Evolutionary conservation across 768 basidiomycete species (phyloP).

Genomic region (Pisolithus sp.): DNA sequence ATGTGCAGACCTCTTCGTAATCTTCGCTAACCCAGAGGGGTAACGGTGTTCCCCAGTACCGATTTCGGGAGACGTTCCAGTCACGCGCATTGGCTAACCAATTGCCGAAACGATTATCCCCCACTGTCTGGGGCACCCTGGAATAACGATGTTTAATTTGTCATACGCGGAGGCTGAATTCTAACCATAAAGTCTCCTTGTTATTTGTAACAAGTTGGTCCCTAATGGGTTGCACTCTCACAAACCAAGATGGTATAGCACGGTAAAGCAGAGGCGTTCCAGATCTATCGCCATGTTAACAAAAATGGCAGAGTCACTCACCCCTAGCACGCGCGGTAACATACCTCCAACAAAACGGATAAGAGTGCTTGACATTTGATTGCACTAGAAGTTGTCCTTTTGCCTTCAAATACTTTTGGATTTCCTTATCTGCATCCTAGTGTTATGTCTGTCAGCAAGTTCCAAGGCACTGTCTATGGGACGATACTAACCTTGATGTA

Average conservation of each 20-base stretch:
- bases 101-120: conserved; percentile 90
- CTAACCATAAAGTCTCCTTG: conserved; percentile 80
- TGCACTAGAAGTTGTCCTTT: conserved; percentile 86
- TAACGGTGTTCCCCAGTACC: conserved; percentile 98
- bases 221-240: conserved; percentile 77
- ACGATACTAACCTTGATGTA: conserved; percentile 70
- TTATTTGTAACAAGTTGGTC: conserved; percentile 90
- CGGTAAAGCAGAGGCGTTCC: conserved; percentile 94
- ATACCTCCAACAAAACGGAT: conserved; percentile 97
- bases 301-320: neutral
- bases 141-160: neutral
- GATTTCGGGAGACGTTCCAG: conserved; percentile 98
- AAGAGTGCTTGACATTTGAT: conserved; percentile 80
- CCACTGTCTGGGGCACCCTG: conserved; percentile 89
- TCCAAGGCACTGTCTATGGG: neutral
- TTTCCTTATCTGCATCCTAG: conserved; percentile 91
- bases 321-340: conserved; percentile 1
- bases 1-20: conserved; percentile 58
- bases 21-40: conserved; percentile 96
- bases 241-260: conserved; percentile 94
- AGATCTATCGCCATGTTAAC: conserved; percentile 47
- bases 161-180: neutral
- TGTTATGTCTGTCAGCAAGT: conserved; percentile 1
- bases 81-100: conserved; percentile 99
- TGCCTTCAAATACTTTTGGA: conserved; percentile 84